These are phyloP conservation scores for Ophiostoma quercus DNA, from an alignment of 2,329 filamentous ascomycete species.

Conservation along the genomic window DNA sequence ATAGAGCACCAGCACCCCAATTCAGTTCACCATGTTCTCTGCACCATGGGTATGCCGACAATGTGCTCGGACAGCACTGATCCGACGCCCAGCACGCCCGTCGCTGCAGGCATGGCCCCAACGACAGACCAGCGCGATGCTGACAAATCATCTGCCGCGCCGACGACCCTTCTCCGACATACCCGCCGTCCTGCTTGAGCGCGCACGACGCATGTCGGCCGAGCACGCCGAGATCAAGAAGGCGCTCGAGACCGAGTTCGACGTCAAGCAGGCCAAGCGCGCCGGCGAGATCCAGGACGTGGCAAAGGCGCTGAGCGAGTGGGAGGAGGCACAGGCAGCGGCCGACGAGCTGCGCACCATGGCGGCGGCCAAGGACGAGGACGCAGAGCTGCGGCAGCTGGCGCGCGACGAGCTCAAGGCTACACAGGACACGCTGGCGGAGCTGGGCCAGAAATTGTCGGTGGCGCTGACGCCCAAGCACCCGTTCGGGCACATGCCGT, in stretches of 20 bases:
- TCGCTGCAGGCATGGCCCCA: slow-evolving; percentile 34
- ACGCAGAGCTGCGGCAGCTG: slow-evolving; percentile 68
- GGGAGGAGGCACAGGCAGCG: slow-evolving; percentile 50
- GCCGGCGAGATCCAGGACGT: slow-evolving; percentile 57
- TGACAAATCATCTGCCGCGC: slow-evolving; percentile 37
- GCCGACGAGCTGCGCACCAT: slow-evolving; percentile 51
- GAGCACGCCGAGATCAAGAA: slow-evolving; percentile 54
- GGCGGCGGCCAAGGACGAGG: slow-evolving; percentile 48
- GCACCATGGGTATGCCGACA: slow-evolving; percentile 51
- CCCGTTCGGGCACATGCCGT: slow-evolving; percentile 83
- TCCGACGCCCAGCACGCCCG: slow-evolving; percentile 31
- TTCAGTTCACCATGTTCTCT: slow-evolving; percentile 34
- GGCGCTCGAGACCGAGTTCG: slow-evolving; percentile 50
- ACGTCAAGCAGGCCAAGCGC: slow-evolving; percentile 53
- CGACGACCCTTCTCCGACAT: slow-evolving; percentile 33
- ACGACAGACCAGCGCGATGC: slow-evolving; percentile 22
- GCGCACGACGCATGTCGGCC: slow-evolving; percentile 52
- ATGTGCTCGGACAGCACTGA: slow-evolving; percentile 40
- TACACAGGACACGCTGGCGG: slow-evolving; percentile 57
- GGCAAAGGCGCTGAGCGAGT: slow-evolving; percentile 52
- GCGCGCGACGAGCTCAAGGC: slow-evolving; percentile 74
- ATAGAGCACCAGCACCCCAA: not conserved
- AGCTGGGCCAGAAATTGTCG: slow-evolving; percentile 63
- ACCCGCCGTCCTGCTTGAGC: slow-evolving; percentile 53
- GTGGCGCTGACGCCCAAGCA: slow-evolving; percentile 78